Evolutionary conservation across 2,329 filamentous ascomycete genomes (phyloP).

Genomic region (Trichoderma sp.): DNA sequence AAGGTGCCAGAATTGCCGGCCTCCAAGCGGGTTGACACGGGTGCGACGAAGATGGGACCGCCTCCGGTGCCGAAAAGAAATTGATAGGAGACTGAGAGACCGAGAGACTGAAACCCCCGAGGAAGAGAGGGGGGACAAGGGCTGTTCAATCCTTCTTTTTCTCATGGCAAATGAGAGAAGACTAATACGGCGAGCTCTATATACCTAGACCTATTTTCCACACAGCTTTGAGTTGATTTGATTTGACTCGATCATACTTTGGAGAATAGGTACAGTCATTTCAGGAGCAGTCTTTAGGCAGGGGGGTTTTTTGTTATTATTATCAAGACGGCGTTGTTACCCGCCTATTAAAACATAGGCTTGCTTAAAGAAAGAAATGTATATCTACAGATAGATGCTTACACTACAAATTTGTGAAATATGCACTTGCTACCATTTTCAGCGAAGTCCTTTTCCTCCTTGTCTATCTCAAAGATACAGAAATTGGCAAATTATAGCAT

Average conservation of each 20-base stretch:
- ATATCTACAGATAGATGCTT: not conserved
- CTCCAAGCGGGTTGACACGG: slow-evolving; percentile 66
- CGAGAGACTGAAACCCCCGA: not conserved
- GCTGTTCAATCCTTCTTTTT: not conserved
- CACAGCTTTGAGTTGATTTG: not conserved
- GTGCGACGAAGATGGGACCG: slow-evolving; percentile 44
- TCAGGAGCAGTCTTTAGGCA: not conserved
- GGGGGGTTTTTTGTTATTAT: not conserved
- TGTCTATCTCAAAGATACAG: not conserved
- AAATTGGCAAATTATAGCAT: not conserved
- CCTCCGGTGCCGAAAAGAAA: slow-evolving; percentile 40
- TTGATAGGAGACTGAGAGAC: slow-evolving; percentile 8
- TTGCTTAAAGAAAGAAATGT: not conserved
- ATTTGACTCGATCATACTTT: not conserved
- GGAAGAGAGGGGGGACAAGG: not conserved
- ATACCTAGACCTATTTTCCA: not conserved
- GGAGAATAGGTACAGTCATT: not conserved
- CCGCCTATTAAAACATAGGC: not conserved
- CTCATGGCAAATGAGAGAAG: not conserved
- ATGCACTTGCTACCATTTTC: not conserved
- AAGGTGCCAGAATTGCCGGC: slow-evolving; percentile 78
- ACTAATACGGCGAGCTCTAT: not conserved
- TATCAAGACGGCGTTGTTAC: not conserved
- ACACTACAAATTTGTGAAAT: not conserved
- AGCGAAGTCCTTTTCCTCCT: not conserved